phyloP scores from a whole-genome alignment of 176 grass and related monocot species.

The Raddia guianensis region DNA sequence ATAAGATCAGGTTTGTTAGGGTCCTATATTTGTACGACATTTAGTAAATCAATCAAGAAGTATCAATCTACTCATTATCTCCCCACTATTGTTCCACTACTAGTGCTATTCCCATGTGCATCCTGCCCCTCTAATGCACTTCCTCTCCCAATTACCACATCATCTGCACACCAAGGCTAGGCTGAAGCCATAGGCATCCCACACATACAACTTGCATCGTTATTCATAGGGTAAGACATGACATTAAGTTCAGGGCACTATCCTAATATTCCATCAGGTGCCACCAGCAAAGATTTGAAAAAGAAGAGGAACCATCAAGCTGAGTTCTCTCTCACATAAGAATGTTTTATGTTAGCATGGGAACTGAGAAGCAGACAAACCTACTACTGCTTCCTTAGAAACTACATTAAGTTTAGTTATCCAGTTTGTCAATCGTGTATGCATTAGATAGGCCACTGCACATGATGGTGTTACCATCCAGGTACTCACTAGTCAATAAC shows the following conservation, averaged over 20 bases:
- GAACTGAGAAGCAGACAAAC: constrained; percentile 4
- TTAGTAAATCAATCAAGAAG: no score
- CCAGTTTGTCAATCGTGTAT: not conserved
- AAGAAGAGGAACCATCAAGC: not conserved
- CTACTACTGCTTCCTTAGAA: not conserved
- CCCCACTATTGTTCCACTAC: no score
- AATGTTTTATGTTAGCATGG: not conserved
- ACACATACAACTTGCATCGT: no score
- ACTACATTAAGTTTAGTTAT: not conserved
- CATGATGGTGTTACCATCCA: not conserved
- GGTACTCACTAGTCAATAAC: not conserved
- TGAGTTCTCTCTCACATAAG: not conserved
- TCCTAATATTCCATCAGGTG: not conserved
- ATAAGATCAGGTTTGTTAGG: no score
- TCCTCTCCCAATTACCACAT: no score
- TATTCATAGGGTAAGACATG: no score
- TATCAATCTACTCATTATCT: no score
- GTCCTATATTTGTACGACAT: no score
- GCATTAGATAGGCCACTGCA: not conserved
- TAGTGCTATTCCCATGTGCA: no score
- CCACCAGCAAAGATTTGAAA: not conserved
- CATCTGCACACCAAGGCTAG: no score
- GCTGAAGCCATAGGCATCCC: no score
- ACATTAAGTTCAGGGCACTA: not conserved
- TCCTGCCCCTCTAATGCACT: no score